Evolutionary conservation across 1,284 basidiomycete genomes (phyloP), one percentile per base, ranked within the genome.

Genomic region (Trametes polyzona): DNA sequence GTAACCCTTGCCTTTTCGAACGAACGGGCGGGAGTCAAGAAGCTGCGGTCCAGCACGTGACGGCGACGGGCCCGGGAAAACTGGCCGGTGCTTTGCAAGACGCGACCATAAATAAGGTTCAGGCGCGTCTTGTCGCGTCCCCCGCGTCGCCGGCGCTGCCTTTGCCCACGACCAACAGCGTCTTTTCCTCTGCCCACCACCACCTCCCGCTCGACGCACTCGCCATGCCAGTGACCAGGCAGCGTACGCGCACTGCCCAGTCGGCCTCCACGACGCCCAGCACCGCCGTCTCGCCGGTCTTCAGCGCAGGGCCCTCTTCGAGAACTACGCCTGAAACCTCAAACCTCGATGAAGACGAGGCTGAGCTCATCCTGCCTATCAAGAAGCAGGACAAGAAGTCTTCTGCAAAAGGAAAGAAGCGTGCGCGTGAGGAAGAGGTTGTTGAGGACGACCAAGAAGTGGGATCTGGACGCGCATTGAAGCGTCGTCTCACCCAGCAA

Each of bases 241-340:
- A 62, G 16, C 59, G 64, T 48, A 43, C 68, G 11, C 67, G 64
- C 23, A 55, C 53, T 23, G 62, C 55, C 4, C 47, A 62, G 33
- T 63, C 66, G 3, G 56, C 55, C 36, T 72, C 75, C 1, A 53
- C 72, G 16, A 73, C 74, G 1, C 67, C 76, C 3, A 65, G 73
- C 27, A 72, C 72, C 14, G 65, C 61, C 36, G 71, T 59, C 24
- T 73, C 83, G 16, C 76, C 81, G 26, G 61, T 77, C 40, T 80
- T 83, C 68, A 82, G 79, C 65, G 70, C 76, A 16, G 71, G 69
- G 62, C 71, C 73, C 14, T 74, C 76, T 23, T 63, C 65, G 8
- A 69, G 74, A 54, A 67, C 67, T 49, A 79, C 80, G 61, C 78
- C 78, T 67, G 69, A 71, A 36, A 78, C 78, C 27, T 80, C 78